phyloP scores from a whole-genome alignment of 768 basidiomycete genomes.

The Pleurotus eryngii region DNA sequence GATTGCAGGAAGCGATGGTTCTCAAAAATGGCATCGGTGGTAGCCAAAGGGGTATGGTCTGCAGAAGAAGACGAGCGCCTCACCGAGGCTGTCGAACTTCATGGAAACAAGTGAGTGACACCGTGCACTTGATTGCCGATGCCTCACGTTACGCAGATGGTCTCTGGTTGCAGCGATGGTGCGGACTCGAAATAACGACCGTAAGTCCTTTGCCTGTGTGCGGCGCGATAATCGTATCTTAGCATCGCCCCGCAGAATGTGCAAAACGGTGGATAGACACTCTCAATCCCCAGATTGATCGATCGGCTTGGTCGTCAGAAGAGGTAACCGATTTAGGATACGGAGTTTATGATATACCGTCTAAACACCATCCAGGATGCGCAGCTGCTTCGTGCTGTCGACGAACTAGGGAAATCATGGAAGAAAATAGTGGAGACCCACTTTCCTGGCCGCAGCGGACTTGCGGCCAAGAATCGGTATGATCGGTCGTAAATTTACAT shows the following conservation, averaged over 20 bases:
- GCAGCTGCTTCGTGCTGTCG: slow-evolving; percentile 49
- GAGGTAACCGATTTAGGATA: slow-evolving; percentile 30
- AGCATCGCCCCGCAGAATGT: slow-evolving; percentile 37
- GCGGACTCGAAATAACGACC: slow-evolving; percentile 55
- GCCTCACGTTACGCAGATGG: slow-evolving; percentile 34
- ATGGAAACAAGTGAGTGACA: slow-evolving; percentile 46
- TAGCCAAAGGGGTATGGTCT: slow-evolving; percentile 60
- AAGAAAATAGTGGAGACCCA: slow-evolving; percentile 60
- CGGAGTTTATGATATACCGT: background rate
- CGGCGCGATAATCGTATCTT: background rate
- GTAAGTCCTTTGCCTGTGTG: slow-evolving; percentile 30
- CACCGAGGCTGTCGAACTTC: slow-evolving; percentile 53
- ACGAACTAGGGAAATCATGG: slow-evolving; percentile 59
- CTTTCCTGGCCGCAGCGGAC: slow-evolving; percentile 58
- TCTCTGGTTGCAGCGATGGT: slow-evolving; percentile 59
- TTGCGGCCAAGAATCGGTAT: slow-evolving; percentile 59
- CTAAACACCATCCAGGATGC: slow-evolving; percentile 37
- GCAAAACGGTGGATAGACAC: slow-evolving; percentile 64
- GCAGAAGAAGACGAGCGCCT: slow-evolving; percentile 59
- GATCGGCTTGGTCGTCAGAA: slow-evolving; percentile 56
- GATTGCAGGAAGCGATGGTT: slow-evolving; percentile 65
- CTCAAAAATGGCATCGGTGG: slow-evolving; percentile 60
- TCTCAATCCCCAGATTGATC: slow-evolving; percentile 56
- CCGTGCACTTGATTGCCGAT: background rate
- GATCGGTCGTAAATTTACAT: background rate